phyloP scores from a whole-genome alignment of 768 basidiomycete species.

The Xanthoconium stramineum region DNA sequence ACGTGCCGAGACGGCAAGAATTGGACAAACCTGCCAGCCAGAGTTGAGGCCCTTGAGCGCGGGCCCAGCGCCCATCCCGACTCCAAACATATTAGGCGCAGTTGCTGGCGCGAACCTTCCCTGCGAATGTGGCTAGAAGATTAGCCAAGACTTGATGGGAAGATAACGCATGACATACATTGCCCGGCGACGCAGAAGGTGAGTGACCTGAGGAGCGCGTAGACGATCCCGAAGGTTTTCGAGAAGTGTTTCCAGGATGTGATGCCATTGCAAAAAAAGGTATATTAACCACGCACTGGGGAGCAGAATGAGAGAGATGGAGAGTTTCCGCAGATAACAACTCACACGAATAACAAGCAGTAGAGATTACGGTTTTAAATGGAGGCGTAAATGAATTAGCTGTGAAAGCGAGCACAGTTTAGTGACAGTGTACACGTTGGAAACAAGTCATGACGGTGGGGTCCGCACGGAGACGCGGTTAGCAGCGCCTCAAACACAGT shows the following conservation, averaged over 20 bases:
- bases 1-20: conserved; percentile 5
- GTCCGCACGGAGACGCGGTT: conserved; percentile 32
- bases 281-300: conserved; percentile 31
- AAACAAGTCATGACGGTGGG: conserved; percentile 11
- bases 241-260: conserved; percentile 44
- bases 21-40: conserved; percentile 61
- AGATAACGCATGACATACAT: conserved; percentile 40
- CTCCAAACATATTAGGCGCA: conserved; percentile 49
- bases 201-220: conserved; percentile 62
- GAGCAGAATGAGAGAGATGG: conserved; percentile 17
- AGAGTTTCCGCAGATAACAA: conserved; percentile 7
- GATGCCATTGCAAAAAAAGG: conserved; percentile 28
- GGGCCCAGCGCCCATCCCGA: conserved; percentile 45
- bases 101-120: conserved; percentile 43
- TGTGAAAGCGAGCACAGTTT: conserved; percentile 23
- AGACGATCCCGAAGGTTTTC: conserved; percentile 71
- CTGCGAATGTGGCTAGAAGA: conserved; percentile 37
- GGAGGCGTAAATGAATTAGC: conserved; percentile 36
- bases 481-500: conserved; percentile 27
- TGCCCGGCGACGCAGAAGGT: conserved; percentile 56
- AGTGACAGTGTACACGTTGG: conserved; percentile 26
- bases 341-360: conserved; percentile 29
- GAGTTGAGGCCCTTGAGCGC: conserved; percentile 53
- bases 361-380: conserved; percentile 34
- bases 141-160: conserved; percentile 4